Base-by-base conservation (phyloP, 768 basidiomycete genomes). In the Naganishia onofrii region DNA sequence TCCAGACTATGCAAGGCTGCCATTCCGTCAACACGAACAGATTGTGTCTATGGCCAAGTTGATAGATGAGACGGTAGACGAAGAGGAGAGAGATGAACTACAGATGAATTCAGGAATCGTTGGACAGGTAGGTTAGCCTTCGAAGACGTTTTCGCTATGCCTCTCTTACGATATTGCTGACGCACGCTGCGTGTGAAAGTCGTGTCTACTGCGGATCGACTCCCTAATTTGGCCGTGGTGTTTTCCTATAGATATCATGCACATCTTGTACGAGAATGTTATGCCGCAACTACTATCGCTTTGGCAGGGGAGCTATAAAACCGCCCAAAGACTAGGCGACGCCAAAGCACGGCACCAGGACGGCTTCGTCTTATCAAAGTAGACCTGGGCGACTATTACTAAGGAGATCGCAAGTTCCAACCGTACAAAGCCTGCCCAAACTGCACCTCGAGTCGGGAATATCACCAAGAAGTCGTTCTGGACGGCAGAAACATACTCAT, bases 201-300 rank as follows among this genome's bases (percentile, higher is more conserved):
- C 34, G 34, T 36, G 34, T 36, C 34, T 36, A 36, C 34, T 36
- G 12, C 34, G 34, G 34, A 36, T 57, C 9, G 56, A 57, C 36
- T 57, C 56, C 56, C 3, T 57, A 12, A 12, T 10, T 10, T 57
- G 29, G 15, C 56, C 56, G 15, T 57, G 56, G 56, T 32, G 56
- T 28, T 57, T 34, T 34, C 56, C 56, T 32, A 36, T 57, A 32
- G 56, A 57, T 23, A 29, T 57, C 31, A 57, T 57, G 56, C 56
- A 57, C 23, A 10, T 57, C 28, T 23, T 57, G 32, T 57, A 57
- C 17, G 32, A 57, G 19, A 57, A 57, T 32, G 36, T 57, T 28
- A 36, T 32, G 56, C 56, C 56, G 31, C 56, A 57, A 23, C 56
- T 57, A 34, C 56, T 57, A 15, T 32, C 32, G 13, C 23, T 57